phyloP scores from a whole-genome alignment of 2,329 filamentous ascomycete genomes.

The Talaromyces funiculosus region DNA sequence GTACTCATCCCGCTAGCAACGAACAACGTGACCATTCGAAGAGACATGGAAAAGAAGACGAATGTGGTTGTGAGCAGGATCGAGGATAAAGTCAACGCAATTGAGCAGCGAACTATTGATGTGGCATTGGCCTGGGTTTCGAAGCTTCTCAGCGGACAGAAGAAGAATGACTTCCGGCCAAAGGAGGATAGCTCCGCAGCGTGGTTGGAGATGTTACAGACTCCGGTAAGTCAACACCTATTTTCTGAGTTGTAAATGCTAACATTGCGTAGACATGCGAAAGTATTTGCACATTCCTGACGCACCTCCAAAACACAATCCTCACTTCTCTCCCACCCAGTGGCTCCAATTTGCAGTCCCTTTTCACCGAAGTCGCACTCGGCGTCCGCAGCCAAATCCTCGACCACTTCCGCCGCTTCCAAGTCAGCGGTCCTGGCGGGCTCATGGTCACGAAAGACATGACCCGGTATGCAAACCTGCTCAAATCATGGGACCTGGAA shows the following conservation, averaged over 20 bases:
- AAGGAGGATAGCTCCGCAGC: constrained; percentile 56
- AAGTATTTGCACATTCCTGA: constrained; percentile 73
- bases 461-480: constrained; percentile 80
- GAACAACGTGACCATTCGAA: constrained; percentile 80
- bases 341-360: constrained; percentile 74
- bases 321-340: constrained; percentile 56
- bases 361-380: constrained; percentile 77
- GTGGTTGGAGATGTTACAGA: constrained; percentile 71
- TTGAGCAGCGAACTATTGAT: constrained; percentile 64
- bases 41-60: constrained; percentile 81
- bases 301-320: constrained; percentile 58
- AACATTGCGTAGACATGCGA: constrained; percentile 57
- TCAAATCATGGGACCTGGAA: constrained; percentile 73
- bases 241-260: too few species aligned
- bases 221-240: constrained; percentile 44
- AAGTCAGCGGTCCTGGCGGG: constrained; percentile 85
- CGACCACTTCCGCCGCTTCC: constrained; percentile 91
- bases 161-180: constrained; percentile 86
- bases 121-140: constrained; percentile 71
- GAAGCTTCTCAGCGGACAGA: constrained; percentile 68
- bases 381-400: constrained; percentile 73
- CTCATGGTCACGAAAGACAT: constrained; percentile 96
- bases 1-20: constrained; percentile 86
- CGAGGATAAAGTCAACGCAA: constrained; percentile 73
- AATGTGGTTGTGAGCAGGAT: constrained; percentile 67